These are phyloP conservation scores for Crithidia expoeki DNA, from an alignment of 208 protist genomes.

Conservation along the genomic window DNA sequence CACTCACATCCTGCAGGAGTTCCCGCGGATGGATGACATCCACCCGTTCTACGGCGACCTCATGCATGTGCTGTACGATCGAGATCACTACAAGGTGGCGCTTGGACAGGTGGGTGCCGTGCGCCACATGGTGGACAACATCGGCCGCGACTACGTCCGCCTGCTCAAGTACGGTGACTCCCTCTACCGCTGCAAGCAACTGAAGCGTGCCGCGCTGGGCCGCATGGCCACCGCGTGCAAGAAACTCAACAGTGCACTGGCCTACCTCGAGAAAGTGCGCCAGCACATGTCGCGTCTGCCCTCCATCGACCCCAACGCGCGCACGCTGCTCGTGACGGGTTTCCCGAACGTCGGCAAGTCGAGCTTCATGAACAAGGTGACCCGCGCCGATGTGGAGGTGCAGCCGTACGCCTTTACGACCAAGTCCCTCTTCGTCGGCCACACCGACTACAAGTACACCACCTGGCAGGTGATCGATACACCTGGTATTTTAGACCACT, in stretches of 20 bases:
- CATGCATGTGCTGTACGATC: constrained; percentile 99
- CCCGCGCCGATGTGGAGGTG: constrained; percentile 99
- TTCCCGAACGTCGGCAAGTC: constrained; percentile 99
- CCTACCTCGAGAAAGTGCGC: constrained; percentile 99
- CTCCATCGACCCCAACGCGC: constrained; percentile 99
- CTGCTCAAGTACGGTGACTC: constrained; percentile 99
- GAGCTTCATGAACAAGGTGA: constrained; percentile 99
- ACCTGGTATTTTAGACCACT: constrained; percentile 99
- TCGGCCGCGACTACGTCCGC: constrained; percentile 98
- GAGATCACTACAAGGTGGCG: constrained; percentile 99
- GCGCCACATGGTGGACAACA: constrained; percentile 97
- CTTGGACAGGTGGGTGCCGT: constrained; percentile 99
- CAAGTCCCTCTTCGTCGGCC: constrained; percentile 99
- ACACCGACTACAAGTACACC: constrained; percentile 99
- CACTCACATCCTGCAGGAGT: constrained; percentile 95
- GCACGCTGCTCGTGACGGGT: constrained; percentile 98
- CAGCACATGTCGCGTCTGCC: constrained; percentile 99
- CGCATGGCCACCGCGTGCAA: constrained; percentile 99
- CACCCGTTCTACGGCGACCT: constrained; percentile 99
- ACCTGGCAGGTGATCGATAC: constrained; percentile 99
- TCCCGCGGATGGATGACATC: constrained; percentile 98
- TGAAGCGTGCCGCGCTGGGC: constrained; percentile 99
- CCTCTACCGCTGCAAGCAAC: constrained; percentile 99
- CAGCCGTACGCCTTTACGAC: constrained; percentile 99
- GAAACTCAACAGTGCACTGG: constrained; percentile 94